phyloP scores from a whole-genome alignment of 257 asterid genomes.

The Nicotiana undulata region DNA sequence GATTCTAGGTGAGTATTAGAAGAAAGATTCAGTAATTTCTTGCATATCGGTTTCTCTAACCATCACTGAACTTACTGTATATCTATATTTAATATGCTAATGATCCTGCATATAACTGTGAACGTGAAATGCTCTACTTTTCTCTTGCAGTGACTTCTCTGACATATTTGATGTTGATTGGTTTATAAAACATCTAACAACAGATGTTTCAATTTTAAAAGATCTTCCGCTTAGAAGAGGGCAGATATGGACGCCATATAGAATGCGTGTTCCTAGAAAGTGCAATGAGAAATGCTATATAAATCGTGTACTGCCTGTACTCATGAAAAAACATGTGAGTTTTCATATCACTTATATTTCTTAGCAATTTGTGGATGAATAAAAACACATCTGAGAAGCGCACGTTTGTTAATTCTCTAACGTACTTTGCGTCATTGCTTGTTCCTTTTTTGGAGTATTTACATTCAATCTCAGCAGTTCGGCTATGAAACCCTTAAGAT shows the following conservation, averaged over 20 bases:
- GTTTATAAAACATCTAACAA: conserved; percentile 65
- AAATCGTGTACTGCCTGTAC: conserved; percentile 72
- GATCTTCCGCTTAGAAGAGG: conserved; percentile 82
- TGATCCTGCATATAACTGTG: not conserved
- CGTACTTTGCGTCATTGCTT: not conserved
- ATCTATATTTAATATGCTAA: not conserved
- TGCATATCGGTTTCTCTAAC: conserved; percentile 1
- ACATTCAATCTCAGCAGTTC: not conserved
- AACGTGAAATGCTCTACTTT: conserved; percentile 7
- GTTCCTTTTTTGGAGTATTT: not conserved
- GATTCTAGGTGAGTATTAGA: conserved; percentile 61
- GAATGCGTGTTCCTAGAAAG: conserved; percentile 92
- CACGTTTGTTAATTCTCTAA: not conserved
- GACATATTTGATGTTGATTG: conserved; percentile 83
- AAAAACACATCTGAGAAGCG: not conserved
- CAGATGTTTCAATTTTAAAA: conserved; percentile 70
- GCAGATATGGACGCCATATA: conserved; percentile 62
- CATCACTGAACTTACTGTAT: not conserved
- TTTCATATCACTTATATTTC: not conserved
- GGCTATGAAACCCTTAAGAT: not conserved
- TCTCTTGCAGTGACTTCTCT: conserved; percentile 76
- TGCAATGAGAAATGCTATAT: conserved; percentile 77
- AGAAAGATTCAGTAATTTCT: not conserved
- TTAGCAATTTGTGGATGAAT: not conserved
- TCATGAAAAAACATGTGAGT: conserved; percentile 75